Base-by-base conservation (phyloP, 2,329 filamentous ascomycete genomes). In the Diaporthe humulicola region DNA sequence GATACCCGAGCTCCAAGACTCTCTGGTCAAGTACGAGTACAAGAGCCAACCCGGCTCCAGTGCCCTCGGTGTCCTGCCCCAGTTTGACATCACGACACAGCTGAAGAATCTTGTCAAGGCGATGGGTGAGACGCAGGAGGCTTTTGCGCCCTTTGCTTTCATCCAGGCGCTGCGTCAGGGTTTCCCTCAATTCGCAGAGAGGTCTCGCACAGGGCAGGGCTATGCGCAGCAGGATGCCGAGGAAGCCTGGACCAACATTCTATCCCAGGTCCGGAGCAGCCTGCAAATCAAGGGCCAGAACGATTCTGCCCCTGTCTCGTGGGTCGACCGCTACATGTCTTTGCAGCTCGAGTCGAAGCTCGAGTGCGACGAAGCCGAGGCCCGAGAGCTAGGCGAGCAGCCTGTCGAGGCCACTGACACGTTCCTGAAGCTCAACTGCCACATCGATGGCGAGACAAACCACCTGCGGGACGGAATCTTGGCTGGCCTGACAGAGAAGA, bases 201-300 rank as follows among this genome's bases (percentile, higher is more conserved):
- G 91, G 80, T 91, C 95, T 73, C 96, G 94, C 82, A 93, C 93
- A 42, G 94, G 95, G 30, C 89, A 93, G 74, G 95, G 94, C 9
- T 98, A 93, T 81, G 96, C 97, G n/a, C 97, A 99, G 85, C 97
- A 99, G 85, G 97, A 99, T 86, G 97, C 97, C 1, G 97, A 99
- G 84, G 97, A 99, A 84, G 97, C 96, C 61, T 99, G 96, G 95
- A 97, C 96, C 28, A 96, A 98, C 82, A 97, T 99, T 76, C 86
- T 99, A 8, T 92, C 93, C 58, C 94, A 96, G 81, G 86, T 99
- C 50, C 92, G 93, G 76, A 90, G 94, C 80, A 96, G 94, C 81
- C 86, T 98, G 69, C 93, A 91, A 81, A 84, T 94, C 77, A 92
- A 90, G 79, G 88, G 90, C 12, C 81, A 82, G 0, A 83, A 86